Conservation (phyloP, 2,329 filamentous ascomycete genomes). For the Tolypocladium nubicola region DNA sequence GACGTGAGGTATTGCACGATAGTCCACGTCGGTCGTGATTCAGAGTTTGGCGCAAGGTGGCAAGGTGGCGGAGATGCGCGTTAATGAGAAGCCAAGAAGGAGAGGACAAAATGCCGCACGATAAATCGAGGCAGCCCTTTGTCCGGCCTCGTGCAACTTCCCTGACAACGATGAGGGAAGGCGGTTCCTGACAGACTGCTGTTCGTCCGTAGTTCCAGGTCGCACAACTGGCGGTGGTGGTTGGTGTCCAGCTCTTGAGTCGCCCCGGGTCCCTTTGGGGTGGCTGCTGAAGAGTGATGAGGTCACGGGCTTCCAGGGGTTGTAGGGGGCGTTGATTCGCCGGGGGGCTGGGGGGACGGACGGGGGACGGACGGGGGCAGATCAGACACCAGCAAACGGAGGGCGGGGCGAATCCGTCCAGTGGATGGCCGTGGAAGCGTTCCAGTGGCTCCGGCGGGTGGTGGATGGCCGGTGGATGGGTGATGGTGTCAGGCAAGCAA, state of each 20-base stretch:
- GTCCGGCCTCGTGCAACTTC: not conserved
- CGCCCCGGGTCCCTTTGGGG: not conserved
- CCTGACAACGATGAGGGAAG: not conserved
- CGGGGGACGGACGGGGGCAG: slow-evolving; percentile 1
- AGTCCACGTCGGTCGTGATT: not conserved
- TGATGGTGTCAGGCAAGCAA: not conserved
- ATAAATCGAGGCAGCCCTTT: not conserved
- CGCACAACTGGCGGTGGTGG: slow-evolving; percentile 1
- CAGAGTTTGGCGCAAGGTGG: not conserved
- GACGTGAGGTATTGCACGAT: not conserved
- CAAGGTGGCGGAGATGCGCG: not conserved
- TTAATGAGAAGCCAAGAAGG: not conserved
- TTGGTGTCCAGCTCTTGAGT: slow-evolving; percentile 4
- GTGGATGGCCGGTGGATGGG: not conserved
- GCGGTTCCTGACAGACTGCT: not conserved
- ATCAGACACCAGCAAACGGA: slow-evolving; percentile 2
- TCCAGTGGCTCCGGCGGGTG: not conserved
- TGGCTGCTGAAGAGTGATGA: slow-evolving; percentile 10
- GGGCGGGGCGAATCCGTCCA: slow-evolving; percentile 4
- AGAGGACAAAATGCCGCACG: not conserved
- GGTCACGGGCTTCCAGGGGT: slow-evolving; percentile 13
- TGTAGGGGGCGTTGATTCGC: not conserved
- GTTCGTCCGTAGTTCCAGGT: not conserved
- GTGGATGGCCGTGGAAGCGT: not conserved
- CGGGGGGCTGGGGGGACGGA: not conserved